A percentile compares a stretch with the other conserved stretches of the same genome.
These are phyloP conservation scores for Fulvia fulva DNA, from an alignment of 2,329 filamentous ascomycete genomes.

Conservation along the genomic window DNA sequence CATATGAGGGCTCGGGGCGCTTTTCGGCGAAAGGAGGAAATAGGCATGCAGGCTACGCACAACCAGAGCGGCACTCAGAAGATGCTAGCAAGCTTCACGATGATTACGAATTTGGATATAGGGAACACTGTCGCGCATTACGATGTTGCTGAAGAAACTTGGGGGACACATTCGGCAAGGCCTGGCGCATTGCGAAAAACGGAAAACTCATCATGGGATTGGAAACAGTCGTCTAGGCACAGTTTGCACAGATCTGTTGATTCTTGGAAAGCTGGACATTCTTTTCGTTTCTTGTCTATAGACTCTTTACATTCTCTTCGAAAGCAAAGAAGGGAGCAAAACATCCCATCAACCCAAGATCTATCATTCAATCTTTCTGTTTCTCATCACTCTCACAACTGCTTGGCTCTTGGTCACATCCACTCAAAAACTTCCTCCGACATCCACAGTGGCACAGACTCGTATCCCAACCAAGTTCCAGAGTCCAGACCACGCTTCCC, in stretches of 20 bases:
- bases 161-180: neutral
- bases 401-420: too few relatives aligned
- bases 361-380: too few relatives aligned
- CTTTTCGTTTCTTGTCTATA: constrained; percentile 8
- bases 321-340: too few relatives aligned
- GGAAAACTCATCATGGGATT: neutral
- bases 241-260: neutral
- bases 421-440: neutral
- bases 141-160: neutral
- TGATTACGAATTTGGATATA: neutral
- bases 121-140: neutral
- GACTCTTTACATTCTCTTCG: neutral
- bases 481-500: neutral
- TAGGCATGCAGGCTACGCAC: neutral
- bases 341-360: too few relatives aligned
- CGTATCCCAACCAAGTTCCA: neutral
- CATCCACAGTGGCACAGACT: neutral
- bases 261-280: constrained; percentile 2
- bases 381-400: too few relatives aligned
- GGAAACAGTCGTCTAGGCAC: neutral
- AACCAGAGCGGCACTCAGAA: neutral
- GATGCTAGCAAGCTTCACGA: neutral
- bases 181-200: constrained; percentile 3
- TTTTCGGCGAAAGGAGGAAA: neutral
- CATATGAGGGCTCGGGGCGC: neutral